Evolutionary conservation across 2,329 filamentous ascomycete species (phyloP), one percentile per base, ranked within the genome.

Genomic region (Paracoccidioides lutzii): DNA sequence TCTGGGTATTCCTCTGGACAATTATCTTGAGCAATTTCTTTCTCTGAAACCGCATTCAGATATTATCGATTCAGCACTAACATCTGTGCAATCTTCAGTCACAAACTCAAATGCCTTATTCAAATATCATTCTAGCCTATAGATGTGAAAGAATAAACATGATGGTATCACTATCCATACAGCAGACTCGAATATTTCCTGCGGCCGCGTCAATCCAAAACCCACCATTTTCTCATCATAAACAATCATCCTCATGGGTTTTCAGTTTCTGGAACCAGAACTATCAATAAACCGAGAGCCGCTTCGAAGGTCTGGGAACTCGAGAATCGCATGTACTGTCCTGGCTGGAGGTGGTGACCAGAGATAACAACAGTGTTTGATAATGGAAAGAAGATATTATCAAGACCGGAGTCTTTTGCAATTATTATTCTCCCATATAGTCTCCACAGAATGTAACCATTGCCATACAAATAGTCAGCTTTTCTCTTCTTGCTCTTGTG

Each of bases 301-400:
- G 45, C 45, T 14, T 49, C 22, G 9, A 49, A 32, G 33, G 14
- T 37, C n/a, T 49, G 45, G 22, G 28, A 32, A 37, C 22, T 49
- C 14, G 45, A 33, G 45, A 49, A 33, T 37, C 22, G 9, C 9
- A 49, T 49, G 45, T 33, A 49, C 33, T 49, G 28, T 49, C 22
- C 33, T 8, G 45, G 22, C n/a, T 49, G 30, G 5, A 49, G 45
- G 5, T 49, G 45, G 28, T 49, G 2, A 28, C 7, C 45, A 37
- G 28, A 37, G 28, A 49, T 33, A 8, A 30, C 45, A 33, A 49
- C 32, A 6, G 28, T 8, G 9, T 37, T 37, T 8, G 12, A 49
- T 49, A 49, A 49, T 49, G 45, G 5, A 28, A 49, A 49, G 45
- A 49, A 49, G 45, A 49, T 32, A 37, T 49, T 49, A 37, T 49